Percentiles rank a stretch among this genome's conserved stretches.
These are phyloP conservation scores for Glonium stellatum DNA, from an alignment of 495 filamentous ascomycete species.

Conservation along the genomic window DNA sequence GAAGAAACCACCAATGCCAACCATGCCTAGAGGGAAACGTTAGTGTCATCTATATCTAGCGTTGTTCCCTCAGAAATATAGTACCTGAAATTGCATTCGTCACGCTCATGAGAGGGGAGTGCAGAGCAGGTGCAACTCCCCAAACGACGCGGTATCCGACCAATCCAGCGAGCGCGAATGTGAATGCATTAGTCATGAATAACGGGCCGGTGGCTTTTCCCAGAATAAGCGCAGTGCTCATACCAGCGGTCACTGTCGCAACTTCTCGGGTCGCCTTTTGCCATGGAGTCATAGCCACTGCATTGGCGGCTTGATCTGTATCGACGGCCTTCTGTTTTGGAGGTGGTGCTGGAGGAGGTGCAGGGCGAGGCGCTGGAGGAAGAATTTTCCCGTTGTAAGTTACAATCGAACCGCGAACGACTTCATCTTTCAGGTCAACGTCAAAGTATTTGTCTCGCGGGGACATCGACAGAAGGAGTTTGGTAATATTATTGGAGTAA, in stretches of 20 bases:
- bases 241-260: slow-evolving; percentile 57
- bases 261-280: slow-evolving; percentile 69
- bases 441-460: slow-evolving; percentile 65
- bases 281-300: slow-evolving; percentile 64
- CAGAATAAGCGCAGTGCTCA: slow-evolving; percentile 63
- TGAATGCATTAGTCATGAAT: slow-evolving; percentile 78
- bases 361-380: slow-evolving; percentile 62
- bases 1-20: slow-evolving; percentile 75
- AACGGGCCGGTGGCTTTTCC: slow-evolving; percentile 70
- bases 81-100: slow-evolving; percentile 79
- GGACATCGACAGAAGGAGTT: slow-evolving; percentile 69
- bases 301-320: slow-evolving; percentile 45
- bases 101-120: slow-evolving; percentile 77
- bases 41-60: not conserved
- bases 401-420: slow-evolving; percentile 72
- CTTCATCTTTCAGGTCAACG: slow-evolving; percentile 68
- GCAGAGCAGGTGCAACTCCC: slow-evolving; percentile 68
- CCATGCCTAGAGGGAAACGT: slow-evolving; percentile 40
- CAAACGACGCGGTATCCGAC: slow-evolving; percentile 78
- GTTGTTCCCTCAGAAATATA: not conserved
- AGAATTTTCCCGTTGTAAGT: slow-evolving; percentile 66
- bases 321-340: slow-evolving; percentile 38
- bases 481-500: slow-evolving; percentile 83
- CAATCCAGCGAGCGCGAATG: slow-evolving; percentile 67
- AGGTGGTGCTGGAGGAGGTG: slow-evolving; percentile 57